Evolutionary conservation across 1,284 basidiomycete genomes (phyloP), one percentile per base, ranked within the genome.

Genomic region (Pyrrhoderma lamaoense): DNA sequence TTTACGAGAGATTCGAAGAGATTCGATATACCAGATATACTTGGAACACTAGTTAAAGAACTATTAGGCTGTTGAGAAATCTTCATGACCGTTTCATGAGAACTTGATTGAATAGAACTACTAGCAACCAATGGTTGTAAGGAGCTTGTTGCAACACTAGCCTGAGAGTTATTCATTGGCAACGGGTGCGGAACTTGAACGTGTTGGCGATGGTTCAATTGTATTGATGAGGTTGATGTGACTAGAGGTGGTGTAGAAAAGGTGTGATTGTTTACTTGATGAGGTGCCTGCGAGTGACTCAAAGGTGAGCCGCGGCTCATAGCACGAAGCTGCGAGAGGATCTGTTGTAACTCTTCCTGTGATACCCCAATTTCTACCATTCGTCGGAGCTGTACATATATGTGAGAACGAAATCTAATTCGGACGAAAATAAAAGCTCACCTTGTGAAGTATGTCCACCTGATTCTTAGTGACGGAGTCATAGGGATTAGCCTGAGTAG

Each of bases 321-420:
- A 27, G 75, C 73, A 35, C 87, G 82, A 4, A 95, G 66, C 62
- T 93, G 89, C 31, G 70, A 66, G 0, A 92, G 73, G 50, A 95
- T 93, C 62, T 91, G 87, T 38, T 75, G 74, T 23, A 94, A 72
- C 62, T 94, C 88, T 22, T 80, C 79, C 59, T 86, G 82, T 1
- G 89, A 89, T 14, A 93, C 82, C 13, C 86, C 85, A 1, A 80
- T 77, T 61, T 88, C 82, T 1, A 93, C 85, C 31, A 93, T 71
- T 49, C 74, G 76, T 47, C 85, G 83, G 53, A 94, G 70, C 88
- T 93, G 57, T 39, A 37, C 55, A 31, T 35, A n/a, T 13, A 21
- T 35, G 16, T 1, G 44, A 18, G 51, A 25, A n/a, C 37, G 55
- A 45, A 14, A 14, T 40, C 7, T n/a, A 40, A 7, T 5, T 40